These are phyloP conservation scores for Medakamo hakoo DNA, from an alignment of 139 green algal genomes.

Conservation along the genomic window DNA sequence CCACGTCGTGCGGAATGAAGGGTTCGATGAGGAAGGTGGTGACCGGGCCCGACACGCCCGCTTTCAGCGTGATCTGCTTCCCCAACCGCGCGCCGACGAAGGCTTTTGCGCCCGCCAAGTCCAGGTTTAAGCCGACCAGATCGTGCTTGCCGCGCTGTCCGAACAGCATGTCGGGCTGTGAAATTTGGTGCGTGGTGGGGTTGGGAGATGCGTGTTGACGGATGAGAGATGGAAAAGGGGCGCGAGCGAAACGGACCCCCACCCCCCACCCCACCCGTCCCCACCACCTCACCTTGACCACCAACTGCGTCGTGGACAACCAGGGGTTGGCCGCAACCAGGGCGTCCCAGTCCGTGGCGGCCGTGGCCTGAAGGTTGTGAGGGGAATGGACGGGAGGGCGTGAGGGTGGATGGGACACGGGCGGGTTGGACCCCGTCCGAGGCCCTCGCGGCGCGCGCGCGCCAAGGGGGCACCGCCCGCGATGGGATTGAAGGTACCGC, in stretches of 20 bases:
- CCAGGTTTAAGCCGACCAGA: slow-evolving; percentile 68
- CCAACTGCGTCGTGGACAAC: slow-evolving; percentile 16
- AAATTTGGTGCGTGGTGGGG: slow-evolving; percentile 30
- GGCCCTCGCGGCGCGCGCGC: too few relatives aligned
- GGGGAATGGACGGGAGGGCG: neutral
- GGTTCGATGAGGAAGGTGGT: slow-evolving; percentile 85
- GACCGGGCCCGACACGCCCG: slow-evolving; percentile 38
- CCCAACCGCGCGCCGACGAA: slow-evolving; percentile 56
- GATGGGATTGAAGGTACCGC: too few relatives aligned
- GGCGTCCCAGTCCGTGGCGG: slow-evolving; percentile 39
- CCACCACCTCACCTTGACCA: neutral
- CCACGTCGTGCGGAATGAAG: slow-evolving; percentile 70
- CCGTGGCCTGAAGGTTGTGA: slow-evolving; percentile 13
- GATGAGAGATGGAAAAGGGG: neutral
- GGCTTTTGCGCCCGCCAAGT: slow-evolving; percentile 28
- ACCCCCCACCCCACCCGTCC: neutral
- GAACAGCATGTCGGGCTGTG: slow-evolving; percentile 94
- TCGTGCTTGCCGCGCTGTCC: slow-evolving; percentile 88
- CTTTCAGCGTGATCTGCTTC: slow-evolving; percentile 21
- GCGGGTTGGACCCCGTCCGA: neutral
- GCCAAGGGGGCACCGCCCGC: too few relatives aligned
- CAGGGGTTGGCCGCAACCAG: slow-evolving; percentile 51
- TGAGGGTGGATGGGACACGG: neutral
- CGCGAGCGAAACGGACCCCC: neutral
- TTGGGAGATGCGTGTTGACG: neutral